phyloP scores from a whole-genome alignment of 2,329 filamentous ascomycete genomes.

The Zarea fungicola region DNA sequence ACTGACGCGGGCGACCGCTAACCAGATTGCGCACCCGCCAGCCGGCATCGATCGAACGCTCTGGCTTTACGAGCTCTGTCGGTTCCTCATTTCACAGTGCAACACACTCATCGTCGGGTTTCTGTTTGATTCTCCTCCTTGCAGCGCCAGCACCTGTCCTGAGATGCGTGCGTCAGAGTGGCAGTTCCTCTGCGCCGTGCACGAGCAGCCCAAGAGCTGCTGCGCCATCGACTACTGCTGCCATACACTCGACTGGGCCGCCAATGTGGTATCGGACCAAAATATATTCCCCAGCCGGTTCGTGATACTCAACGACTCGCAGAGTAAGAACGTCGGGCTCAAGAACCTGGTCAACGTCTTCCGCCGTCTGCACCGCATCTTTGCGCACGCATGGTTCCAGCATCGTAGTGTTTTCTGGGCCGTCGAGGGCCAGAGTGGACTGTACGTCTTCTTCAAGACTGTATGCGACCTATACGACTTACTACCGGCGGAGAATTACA shows the following conservation, averaged over 20 bases:
- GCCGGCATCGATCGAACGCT: slow-evolving; percentile 77
- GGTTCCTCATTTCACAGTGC: slow-evolving; percentile 90
- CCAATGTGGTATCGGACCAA: slow-evolving; percentile 86
- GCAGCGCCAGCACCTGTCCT: slow-evolving; percentile 82
- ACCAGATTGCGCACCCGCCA: slow-evolving; percentile 72
- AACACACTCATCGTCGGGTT: slow-evolving; percentile 91
- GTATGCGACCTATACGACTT: slow-evolving; percentile 90
- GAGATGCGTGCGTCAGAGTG: slow-evolving; percentile 99
- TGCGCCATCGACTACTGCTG: slow-evolving; percentile 99
- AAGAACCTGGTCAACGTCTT: slow-evolving; percentile 95
- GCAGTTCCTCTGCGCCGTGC: slow-evolving; percentile 97
- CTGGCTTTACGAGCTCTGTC: slow-evolving; percentile 97
- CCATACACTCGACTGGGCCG: slow-evolving; percentile 96
- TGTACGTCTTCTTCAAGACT: slow-evolving; percentile 96
- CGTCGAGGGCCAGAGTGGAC: slow-evolving; percentile 81
- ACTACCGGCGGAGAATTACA: slow-evolving; percentile 91
- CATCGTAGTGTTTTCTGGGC: slow-evolving; percentile 94
- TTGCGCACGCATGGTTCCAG: slow-evolving; percentile 98
- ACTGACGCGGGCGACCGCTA: slow-evolving; percentile 70
- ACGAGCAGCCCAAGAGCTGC: slow-evolving; percentile 93
- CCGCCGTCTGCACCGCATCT: slow-evolving; percentile 88
- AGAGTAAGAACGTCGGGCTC: slow-evolving; percentile 59
- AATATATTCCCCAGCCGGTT: slow-evolving; percentile 93
- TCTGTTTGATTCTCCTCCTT: slow-evolving; percentile 84
- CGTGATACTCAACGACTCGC: slow-evolving; percentile 48